Conservation (phyloP, 2,329 filamentous ascomycete genomes). For the Fusarium staphyleae region DNA sequence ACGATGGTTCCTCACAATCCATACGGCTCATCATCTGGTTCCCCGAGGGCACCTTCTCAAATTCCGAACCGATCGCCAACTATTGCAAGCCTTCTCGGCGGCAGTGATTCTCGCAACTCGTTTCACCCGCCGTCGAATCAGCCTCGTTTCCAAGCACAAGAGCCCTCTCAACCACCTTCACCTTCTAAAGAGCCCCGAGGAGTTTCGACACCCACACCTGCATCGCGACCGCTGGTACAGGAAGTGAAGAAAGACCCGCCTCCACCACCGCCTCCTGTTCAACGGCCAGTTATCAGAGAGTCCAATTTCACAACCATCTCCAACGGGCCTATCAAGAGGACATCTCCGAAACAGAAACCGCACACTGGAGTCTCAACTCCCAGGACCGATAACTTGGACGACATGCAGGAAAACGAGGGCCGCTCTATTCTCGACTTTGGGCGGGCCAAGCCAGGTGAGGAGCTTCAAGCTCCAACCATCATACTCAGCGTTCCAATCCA, state of each 20-base stretch:
- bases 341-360: constrained; percentile 57
- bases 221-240: constrained; percentile 40
- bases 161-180: constrained; percentile 53
- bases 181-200: constrained; percentile 49
- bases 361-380: constrained; percentile 53
- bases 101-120: constrained; percentile 38
- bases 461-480: constrained; percentile 74
- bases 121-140: constrained; percentile 41
- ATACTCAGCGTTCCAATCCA: constrained; percentile 82
- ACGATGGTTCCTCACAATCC: constrained; percentile 64
- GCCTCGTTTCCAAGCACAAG: constrained; percentile 45
- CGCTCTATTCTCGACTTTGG: constrained; percentile 69
- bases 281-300: constrained; percentile 47
- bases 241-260: constrained; percentile 52
- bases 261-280: constrained; percentile 44
- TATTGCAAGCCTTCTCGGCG: constrained; percentile 82
- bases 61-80: constrained; percentile 71
- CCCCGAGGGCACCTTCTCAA: constrained; percentile 55
- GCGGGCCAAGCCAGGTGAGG: constrained; percentile 64
- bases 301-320: constrained; percentile 53
- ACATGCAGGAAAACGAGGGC: constrained; percentile 53
- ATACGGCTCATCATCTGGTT: constrained; percentile 54
- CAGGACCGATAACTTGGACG: constrained; percentile 58
- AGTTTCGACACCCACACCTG: constrained; percentile 47
- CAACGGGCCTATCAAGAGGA: constrained; percentile 53